Evolutionary conservation across 106 monocot genomes (phyloP).

Genomic region (Dendrobium nobile): DNA sequence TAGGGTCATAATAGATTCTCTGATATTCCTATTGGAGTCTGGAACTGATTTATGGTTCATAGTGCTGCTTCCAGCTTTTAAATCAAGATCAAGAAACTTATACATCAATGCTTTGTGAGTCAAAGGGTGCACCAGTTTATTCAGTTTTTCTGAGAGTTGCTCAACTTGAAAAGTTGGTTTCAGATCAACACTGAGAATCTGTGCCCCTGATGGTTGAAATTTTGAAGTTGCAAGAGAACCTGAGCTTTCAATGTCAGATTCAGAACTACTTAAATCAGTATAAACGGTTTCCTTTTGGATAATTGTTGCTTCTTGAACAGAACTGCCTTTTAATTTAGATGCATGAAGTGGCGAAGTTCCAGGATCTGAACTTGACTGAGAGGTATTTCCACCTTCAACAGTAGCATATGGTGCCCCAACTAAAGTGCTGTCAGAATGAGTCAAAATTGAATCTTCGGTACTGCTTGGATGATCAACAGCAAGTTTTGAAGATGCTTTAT

Average conservation of each 20-base stretch:
- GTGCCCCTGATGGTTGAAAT: conserved; percentile 38
- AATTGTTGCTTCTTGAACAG: conserved; percentile 3
- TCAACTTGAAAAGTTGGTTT: conserved; percentile 8
- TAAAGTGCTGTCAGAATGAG: conserved; percentile 14
- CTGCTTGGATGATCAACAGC: neutral
- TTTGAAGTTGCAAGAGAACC: conserved; percentile 11
- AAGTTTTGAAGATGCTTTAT: conserved; percentile 1
- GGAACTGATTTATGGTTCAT: conserved; percentile 9
- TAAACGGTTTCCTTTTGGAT: neutral
- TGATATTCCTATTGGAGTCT: conserved; percentile 15
- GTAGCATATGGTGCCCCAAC: conserved; percentile 5
- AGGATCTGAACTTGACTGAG: conserved; percentile 15
- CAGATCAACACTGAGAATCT: conserved; percentile 20
- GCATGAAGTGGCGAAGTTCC: conserved; percentile 22
- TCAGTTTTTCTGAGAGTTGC: conserved; percentile 7
- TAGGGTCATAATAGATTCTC: conserved; percentile 12
- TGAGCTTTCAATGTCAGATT: conserved; percentile 12
- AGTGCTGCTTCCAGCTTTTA: conserved; percentile 7
- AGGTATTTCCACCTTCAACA: conserved; percentile 18
- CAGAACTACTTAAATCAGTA: conserved; percentile 17
- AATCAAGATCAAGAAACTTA: conserved; percentile 15
- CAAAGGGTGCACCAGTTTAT: conserved; percentile 1
- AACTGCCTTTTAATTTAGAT: neutral
- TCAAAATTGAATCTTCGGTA: conserved; percentile 5
- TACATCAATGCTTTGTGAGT: conserved; percentile 12